Percentiles rank a stretch among this genome's conserved stretches.
phyloP scores from a whole-genome alignment of 768 basidiomycete genomes.

The Boletus speciosus region DNA sequence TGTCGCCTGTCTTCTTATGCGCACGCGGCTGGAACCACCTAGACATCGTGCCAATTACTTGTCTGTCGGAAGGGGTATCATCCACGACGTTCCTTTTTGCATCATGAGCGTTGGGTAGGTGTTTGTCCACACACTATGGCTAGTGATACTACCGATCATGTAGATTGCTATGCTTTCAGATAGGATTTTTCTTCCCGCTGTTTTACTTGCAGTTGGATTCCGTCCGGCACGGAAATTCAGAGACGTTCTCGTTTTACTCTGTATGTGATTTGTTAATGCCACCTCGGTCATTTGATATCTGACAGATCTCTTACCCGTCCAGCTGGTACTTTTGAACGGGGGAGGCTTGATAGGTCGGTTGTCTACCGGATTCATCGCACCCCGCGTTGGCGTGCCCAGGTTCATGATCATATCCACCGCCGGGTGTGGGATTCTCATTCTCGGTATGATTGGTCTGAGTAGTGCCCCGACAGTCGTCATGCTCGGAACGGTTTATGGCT shows the following conservation, averaged over 20 bases:
- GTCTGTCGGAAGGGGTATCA: conserved; percentile 11
- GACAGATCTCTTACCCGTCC: not conserved
- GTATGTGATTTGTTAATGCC: conserved; percentile 28
- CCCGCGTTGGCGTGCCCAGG: conserved; percentile 42
- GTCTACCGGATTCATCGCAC: conserved; percentile 43
- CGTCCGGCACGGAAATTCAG: conserved; percentile 42
- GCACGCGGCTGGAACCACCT: conserved; percentile 39
- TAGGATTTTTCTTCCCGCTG: conserved; percentile 47
- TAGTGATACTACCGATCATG: not conserved
- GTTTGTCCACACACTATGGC: not conserved
- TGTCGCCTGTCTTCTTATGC: conserved; percentile 30
- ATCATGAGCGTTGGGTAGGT: conserved; percentile 22
- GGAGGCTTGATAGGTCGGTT: conserved; percentile 49
- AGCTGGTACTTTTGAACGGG: conserved; percentile 54
- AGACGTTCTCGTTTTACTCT: conserved; percentile 54
- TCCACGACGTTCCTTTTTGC: conserved; percentile 16
- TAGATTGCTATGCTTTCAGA: conserved; percentile 27
- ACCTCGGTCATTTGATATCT: not conserved
- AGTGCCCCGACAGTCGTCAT: conserved; percentile 34
- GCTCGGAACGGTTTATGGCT: conserved; percentile 44
- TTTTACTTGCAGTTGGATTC: conserved; percentile 58
- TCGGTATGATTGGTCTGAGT: conserved; percentile 42
- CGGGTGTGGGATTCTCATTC: conserved; percentile 35
- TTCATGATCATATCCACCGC: conserved; percentile 36
- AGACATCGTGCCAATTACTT: conserved; percentile 14